Percentiles rank a stretch among this genome's conserved stretches.
These are phyloP conservation scores for Trametes maxima DNA, from an alignment of 768 basidiomycete species.

Conservation along the genomic window DNA sequence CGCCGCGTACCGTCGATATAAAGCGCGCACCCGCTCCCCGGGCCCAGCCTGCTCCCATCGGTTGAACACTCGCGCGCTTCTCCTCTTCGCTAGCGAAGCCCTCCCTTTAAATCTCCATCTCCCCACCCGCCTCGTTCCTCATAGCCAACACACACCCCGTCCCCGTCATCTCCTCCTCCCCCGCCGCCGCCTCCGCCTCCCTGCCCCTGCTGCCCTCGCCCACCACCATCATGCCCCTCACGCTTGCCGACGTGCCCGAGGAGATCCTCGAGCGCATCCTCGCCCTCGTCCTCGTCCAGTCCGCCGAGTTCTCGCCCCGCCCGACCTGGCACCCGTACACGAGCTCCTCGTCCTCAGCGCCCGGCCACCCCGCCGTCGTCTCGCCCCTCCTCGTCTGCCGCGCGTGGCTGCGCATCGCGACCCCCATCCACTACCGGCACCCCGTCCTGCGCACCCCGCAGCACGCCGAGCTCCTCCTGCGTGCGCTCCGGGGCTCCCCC, in stretches of 20 bases:
- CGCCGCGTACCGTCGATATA: constrained; percentile 1
- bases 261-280: constrained; percentile 53
- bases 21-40: constrained; percentile 17
- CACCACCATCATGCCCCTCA: constrained; percentile 22
- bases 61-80: constrained; percentile 19
- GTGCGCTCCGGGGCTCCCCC: constrained; percentile 41
- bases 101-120: constrained; percentile 13
- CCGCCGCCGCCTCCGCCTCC: not conserved
- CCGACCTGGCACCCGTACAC: constrained; percentile 26
- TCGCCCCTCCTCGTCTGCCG: constrained; percentile 55
- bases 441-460: constrained; percentile 45
- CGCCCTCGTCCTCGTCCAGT: constrained; percentile 32
- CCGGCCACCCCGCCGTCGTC: constrained; percentile 28
- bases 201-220: not conserved
- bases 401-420: constrained; percentile 55
- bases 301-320: constrained; percentile 25
- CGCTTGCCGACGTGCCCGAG: constrained; percentile 40
- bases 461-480: constrained; percentile 43
- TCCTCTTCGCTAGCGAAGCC: constrained; percentile 1
- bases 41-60: constrained; percentile 15
- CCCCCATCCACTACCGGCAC: constrained; percentile 59
- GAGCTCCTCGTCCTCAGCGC: not conserved
- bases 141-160: not conserved
- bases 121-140: not conserved
- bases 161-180: constrained; percentile 1